phyloP scores from a whole-genome alignment of 768 basidiomycete species.

The Boletus pseudopeckii region DNA sequence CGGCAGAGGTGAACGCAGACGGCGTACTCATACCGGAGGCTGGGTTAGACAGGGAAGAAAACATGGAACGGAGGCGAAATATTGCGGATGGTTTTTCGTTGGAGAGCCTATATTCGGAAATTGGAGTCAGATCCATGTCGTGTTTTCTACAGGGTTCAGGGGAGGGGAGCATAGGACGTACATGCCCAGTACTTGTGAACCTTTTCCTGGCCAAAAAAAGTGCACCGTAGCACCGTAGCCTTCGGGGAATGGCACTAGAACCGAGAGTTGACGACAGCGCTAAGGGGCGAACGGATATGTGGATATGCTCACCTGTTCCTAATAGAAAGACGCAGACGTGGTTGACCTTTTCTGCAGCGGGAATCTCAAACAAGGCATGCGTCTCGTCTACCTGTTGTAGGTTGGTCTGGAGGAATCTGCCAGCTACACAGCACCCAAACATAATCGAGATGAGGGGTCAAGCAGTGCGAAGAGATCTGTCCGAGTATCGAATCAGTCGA shows the following conservation, averaged over 20 bases:
- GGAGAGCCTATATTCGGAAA: conserved; percentile 56
- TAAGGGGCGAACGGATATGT: not conserved
- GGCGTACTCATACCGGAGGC: conserved; percentile 30
- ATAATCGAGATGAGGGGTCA: conserved; percentile 34
- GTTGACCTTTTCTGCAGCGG: conserved; percentile 69
- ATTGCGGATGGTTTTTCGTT: conserved; percentile 90
- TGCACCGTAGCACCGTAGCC: conserved; percentile 84
- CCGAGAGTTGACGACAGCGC: not conserved
- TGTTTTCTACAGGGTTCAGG: not conserved
- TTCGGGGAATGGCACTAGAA: conserved; percentile 70
- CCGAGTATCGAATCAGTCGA: not conserved
- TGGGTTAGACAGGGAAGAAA: conserved; percentile 36
- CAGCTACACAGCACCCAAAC: conserved; percentile 81
- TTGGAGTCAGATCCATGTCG: not conserved
- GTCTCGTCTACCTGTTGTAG: conserved; percentile 80
- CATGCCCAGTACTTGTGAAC: conserved; percentile 85
- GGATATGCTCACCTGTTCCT: conserved; percentile 56
- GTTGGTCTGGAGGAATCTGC: conserved; percentile 75
- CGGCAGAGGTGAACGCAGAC: conserved; percentile 30
- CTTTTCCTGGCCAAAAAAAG: conserved; percentile 83
- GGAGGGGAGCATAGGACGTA: conserved; percentile 33
- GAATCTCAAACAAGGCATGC: conserved; percentile 76
- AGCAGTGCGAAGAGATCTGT: not conserved
- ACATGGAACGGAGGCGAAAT: conserved; percentile 73
- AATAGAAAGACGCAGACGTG: conserved; percentile 83